These are phyloP conservation scores for Austroboletus novae-zelandiae DNA, from an alignment of 1,284 basidiomycete genomes.

Conservation along the genomic window DNA sequence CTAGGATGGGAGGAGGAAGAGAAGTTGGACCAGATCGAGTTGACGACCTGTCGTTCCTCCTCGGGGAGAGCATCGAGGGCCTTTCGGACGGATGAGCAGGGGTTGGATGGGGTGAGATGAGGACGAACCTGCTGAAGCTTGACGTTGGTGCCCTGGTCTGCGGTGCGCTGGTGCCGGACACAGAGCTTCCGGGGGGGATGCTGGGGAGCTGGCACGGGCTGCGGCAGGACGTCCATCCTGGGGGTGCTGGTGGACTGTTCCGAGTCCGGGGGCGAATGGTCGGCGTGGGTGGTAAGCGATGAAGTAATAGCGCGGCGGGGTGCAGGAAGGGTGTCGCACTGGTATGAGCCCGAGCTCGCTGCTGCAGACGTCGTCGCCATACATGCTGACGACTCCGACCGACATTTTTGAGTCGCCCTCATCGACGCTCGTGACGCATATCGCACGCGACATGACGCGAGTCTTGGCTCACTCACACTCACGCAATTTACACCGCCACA, in stretches of 20 bases:
- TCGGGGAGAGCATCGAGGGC: slow-evolving; percentile 91
- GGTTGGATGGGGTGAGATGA: not conserved
- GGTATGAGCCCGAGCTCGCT: slow-evolving; percentile 35
- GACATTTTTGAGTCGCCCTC: not conserved
- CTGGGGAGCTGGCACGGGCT: slow-evolving; percentile 14
- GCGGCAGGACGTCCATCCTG: slow-evolving; percentile 7
- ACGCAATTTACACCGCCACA: slow-evolving; percentile 22
- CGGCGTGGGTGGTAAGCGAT: slow-evolving; percentile 2
- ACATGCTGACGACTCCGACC: not conserved
- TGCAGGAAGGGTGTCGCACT: slow-evolving; percentile 73
- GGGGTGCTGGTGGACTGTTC: not conserved
- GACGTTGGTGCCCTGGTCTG: slow-evolving; percentile 91
- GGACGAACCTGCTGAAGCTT: slow-evolving; percentile 83
- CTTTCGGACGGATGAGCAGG: slow-evolving; percentile 41
- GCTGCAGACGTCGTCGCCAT: slow-evolving; percentile 23
- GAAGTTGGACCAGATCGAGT: slow-evolving; percentile 95
- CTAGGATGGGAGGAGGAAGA: slow-evolving; percentile 91
- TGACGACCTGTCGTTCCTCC: slow-evolving; percentile 87
- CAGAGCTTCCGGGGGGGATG: slow-evolving; percentile 71
- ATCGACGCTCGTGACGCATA: not conserved
- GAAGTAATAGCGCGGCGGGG: slow-evolving; percentile 44
- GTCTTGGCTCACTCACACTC: not conserved
- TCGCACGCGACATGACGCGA: slow-evolving; percentile 29
- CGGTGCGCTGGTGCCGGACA: slow-evolving; percentile 94
- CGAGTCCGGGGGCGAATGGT: slow-evolving; percentile 7